phyloP scores from a whole-genome alignment of 2,329 filamentous ascomycete genomes.

The Colletotrichum spaethianum region DNA sequence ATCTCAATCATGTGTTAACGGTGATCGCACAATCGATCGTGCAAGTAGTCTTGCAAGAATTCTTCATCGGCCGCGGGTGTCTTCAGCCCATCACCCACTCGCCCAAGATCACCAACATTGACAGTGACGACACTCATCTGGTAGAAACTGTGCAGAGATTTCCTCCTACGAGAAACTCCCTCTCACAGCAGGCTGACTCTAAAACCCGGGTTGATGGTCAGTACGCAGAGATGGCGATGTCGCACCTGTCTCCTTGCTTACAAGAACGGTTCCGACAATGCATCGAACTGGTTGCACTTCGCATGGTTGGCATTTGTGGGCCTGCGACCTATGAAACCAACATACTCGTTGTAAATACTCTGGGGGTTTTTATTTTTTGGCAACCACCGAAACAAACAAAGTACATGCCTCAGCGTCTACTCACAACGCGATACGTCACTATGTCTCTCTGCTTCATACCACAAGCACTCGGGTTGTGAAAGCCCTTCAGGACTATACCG shows the following conservation, averaged over 20 bases:
- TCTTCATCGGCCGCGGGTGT: background rate
- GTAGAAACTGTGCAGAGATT: background rate
- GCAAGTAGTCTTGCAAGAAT: background rate
- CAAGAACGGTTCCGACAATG: background rate
- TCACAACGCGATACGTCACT: background rate
- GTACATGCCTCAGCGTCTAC: background rate
- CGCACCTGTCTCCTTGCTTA: background rate
- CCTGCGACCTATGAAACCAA: background rate
- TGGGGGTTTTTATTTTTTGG: background rate
- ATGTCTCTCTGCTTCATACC: background rate
- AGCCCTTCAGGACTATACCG: background rate
- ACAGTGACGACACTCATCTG: background rate
- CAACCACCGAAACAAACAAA: background rate
- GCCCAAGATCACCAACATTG: background rate
- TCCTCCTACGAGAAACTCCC: too few species aligned
- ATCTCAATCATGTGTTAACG: background rate
- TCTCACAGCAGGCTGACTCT: background rate
- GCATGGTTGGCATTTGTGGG: background rate
- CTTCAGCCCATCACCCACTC: background rate
- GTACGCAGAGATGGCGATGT: background rate
- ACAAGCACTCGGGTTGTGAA: background rate
- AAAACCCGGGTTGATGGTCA: background rate
- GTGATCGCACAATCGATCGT: background rate
- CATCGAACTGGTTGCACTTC: background rate
- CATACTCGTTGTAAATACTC: background rate